These are phyloP conservation scores for Eucalyptus tenuipes DNA, from an alignment of 345 rosid genomes.

Conservation along the genomic window DNA sequence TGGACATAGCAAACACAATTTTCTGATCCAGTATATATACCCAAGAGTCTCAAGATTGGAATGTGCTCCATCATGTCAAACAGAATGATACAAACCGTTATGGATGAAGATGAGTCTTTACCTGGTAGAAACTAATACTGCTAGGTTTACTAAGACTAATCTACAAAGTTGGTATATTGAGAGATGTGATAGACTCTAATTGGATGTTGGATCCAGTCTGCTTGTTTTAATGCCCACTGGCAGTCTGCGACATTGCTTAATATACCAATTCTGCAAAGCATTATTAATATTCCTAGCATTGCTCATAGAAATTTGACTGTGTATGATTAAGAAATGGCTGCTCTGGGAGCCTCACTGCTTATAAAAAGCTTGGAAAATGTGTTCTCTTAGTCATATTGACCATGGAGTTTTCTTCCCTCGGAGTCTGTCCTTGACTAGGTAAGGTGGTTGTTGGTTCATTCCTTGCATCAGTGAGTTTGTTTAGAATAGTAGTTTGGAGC, in stretches of 20 bases:
- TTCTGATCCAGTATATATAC: not conserved
- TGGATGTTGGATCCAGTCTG: not conserved
- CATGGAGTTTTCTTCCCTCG: not conserved
- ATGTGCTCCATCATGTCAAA: not conserved
- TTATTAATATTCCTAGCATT: not conserved
- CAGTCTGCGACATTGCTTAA: not conserved
- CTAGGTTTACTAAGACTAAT: not conserved
- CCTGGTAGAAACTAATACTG: not conserved
- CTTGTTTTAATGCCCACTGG: not conserved
- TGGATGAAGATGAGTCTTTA: not conserved
- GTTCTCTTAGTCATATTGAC: not conserved
- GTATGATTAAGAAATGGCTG: not conserved
- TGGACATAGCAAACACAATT: not conserved
- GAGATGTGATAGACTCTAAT: not conserved
- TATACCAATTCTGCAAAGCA: not conserved
- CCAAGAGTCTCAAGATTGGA: not conserved
- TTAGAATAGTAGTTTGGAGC: not conserved
- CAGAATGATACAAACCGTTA: not conserved
- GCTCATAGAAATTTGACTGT: not conserved
- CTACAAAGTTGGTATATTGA: not conserved
- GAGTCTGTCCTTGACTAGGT: not conserved
- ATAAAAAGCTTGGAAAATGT: not conserved
- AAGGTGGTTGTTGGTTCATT: not conserved
- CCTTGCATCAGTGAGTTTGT: not conserved
- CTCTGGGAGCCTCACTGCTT: not conserved